Evolutionary conservation across 1,139 yeast genomes (phyloP).

Genomic region (Zygotorulaspora mrakii): DNA sequence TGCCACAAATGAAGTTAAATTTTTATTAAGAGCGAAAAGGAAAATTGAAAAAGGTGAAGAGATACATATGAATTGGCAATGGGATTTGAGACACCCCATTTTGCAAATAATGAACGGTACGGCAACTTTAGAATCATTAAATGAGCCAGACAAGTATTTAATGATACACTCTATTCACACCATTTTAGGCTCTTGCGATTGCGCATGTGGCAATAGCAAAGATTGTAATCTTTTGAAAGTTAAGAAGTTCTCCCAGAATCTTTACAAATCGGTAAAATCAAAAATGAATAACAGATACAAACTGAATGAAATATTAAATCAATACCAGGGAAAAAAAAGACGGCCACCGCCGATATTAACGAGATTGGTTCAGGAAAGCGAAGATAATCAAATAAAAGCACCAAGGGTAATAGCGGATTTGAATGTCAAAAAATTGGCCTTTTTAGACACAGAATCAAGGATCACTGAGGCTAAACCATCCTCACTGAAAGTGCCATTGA

Average conservation of each 20-base stretch:
- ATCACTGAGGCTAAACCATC: no score
- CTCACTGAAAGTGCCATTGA: no score
- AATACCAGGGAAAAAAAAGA: conserved; percentile 31
- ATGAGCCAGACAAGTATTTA: conserved; percentile 49
- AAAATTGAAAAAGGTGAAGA: conserved; percentile 62
- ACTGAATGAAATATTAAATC: conserved; percentile 33
- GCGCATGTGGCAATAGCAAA: conserved; percentile 53
- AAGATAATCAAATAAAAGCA: conserved; percentile 20
- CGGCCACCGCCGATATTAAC: conserved; percentile 36
- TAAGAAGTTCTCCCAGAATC: conserved; percentile 42
- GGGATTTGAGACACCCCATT: conserved; percentile 81
- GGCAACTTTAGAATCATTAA: conserved; percentile 40
- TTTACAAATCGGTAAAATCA: conserved; percentile 32
- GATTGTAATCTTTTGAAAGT: conserved; percentile 59
- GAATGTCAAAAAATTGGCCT: conserved; percentile 11
- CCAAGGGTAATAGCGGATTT: conserved; percentile 16
- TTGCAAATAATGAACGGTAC: conserved; percentile 45
- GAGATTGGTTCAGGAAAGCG: conserved; percentile 28
- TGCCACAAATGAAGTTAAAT: conserved; percentile 47
- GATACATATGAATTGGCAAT: conserved; percentile 78
- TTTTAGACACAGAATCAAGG: conserved; percentile 5
- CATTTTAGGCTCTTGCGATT: conserved; percentile 62
- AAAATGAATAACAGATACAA: conserved; percentile 35
- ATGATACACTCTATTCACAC: conserved; percentile 60
- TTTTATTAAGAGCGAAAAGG: conserved; percentile 56